phyloP scores from a whole-genome alignment of 352 stramenopile genomes.

The Phytopythium delawarense region DNA sequence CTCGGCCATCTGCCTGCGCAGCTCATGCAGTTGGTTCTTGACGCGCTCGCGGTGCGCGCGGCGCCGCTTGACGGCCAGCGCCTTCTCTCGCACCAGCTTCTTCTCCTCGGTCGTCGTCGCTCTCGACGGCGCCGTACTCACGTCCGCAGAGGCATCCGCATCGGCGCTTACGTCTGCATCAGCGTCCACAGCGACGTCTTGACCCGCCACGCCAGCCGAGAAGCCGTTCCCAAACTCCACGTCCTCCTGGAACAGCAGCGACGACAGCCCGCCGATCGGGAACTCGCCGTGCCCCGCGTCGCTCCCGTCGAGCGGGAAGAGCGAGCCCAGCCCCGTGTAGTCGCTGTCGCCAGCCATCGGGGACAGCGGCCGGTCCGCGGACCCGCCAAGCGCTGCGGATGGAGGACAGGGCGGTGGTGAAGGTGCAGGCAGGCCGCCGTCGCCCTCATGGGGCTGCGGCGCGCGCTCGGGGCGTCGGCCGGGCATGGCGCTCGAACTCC shows the following conservation, averaged over 20 bases:
- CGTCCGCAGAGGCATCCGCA: neutral
- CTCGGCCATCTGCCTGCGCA: conserved; percentile 4
- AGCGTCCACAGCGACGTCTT: neutral
- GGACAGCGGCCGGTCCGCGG: neutral
- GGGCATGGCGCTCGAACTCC: neutral
- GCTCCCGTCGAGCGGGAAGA: neutral
- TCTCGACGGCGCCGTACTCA: neutral
- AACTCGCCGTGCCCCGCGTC: neutral
- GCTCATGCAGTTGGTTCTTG: conserved; percentile 2
- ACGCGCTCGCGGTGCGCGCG: conserved; percentile 7
- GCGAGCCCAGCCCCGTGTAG: neutral
- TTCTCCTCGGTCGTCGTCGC: neutral
- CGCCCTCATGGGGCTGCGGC: neutral
- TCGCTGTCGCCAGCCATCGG: neutral
- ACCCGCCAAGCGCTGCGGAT: neutral
- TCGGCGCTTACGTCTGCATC: too few species aligned
- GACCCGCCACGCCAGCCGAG: neutral
- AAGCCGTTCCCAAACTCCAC: neutral
- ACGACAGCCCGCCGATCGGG: neutral
- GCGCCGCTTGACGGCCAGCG: conserved; percentile 7
- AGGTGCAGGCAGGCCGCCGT: neutral
- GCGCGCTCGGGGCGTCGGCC: neutral
- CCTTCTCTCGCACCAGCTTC: conserved; percentile 3
- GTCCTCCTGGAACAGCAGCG: conserved; percentile 1
- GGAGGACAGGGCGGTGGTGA: neutral